Conservation (phyloP, 78 protist species). For the Dictyostelium discoideum region DNA sequence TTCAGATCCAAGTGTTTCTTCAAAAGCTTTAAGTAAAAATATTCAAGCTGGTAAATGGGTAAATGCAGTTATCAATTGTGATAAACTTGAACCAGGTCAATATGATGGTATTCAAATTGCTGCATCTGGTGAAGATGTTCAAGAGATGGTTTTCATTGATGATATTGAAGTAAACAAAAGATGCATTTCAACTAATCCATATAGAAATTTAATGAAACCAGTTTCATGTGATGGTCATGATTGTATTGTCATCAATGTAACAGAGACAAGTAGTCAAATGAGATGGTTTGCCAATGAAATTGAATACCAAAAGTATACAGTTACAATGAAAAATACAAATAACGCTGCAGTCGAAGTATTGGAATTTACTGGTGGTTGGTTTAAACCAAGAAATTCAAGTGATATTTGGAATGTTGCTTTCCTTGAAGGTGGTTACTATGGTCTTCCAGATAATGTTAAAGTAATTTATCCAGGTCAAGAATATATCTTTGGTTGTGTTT, state of each 20-base stretch:
- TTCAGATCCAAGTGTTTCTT: not conserved
- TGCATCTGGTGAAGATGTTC: not conserved
- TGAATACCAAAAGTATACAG: constrained; percentile 30
- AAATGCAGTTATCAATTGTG: constrained; percentile 8
- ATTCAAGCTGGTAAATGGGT: constrained; percentile 28
- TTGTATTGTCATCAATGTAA: constrained; percentile 15
- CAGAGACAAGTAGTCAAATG: not conserved
- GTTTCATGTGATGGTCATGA: not conserved
- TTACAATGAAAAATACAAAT: constrained; percentile 24
- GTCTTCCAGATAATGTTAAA: constrained; percentile 1
- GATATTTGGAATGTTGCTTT: constrained; percentile 37
- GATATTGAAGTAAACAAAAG: constrained; percentile 40
- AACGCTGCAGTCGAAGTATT: not conserved
- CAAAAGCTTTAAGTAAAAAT: not conserved
- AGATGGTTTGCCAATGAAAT: constrained; percentile 15
- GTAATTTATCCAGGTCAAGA: constrained; percentile 15
- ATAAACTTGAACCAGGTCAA: constrained; percentile 27
- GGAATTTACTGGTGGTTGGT: constrained; percentile 23
- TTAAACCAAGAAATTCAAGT: not conserved
- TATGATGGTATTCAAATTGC: constrained; percentile 63
- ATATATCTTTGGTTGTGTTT: constrained; percentile 27
- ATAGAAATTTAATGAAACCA: constrained; percentile 3
- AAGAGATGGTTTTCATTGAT: constrained; percentile 27
- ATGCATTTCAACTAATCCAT: constrained; percentile 22
- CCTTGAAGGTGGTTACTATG: not conserved